phyloP scores from a whole-genome alignment of 108 stramenopile species.

The Fragilariopsis cylindrus region DNA sequence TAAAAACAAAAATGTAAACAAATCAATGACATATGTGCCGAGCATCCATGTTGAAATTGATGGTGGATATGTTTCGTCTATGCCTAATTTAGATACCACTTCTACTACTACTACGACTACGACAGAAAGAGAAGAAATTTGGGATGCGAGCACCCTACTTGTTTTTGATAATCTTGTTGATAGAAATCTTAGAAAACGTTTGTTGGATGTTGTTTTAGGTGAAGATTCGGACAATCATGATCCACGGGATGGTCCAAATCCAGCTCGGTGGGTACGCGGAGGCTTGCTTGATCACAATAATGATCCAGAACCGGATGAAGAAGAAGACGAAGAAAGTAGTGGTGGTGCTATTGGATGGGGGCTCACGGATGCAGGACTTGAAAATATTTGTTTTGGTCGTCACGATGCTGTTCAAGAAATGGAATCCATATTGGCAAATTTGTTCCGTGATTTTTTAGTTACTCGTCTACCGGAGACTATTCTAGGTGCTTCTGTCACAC shows the following conservation, averaged over 20 bases:
- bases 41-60: constrained; percentile 45
- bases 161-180: constrained; percentile 61
- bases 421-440: constrained; percentile 43
- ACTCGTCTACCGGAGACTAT: constrained; percentile 63
- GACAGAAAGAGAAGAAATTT: constrained; percentile 15
- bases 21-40: constrained; percentile 30
- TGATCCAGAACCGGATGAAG: constrained; percentile 2
- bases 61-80: constrained; percentile 41
- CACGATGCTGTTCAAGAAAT: constrained; percentile 60
- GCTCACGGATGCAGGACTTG: constrained; percentile 48
- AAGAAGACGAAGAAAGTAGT: constrained; percentile 4
- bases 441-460: constrained; percentile 54
- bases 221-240: constrained; percentile 42
- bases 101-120: no score
- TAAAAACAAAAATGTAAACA: neutral
- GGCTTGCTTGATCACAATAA: constrained; percentile 38
- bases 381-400: constrained; percentile 54
- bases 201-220: constrained; percentile 43
- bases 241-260: constrained; percentile 49
- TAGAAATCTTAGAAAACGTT: constrained; percentile 39
- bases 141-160: constrained; percentile 59
- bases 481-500: constrained; percentile 52
- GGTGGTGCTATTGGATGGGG: constrained; percentile 49
- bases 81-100: constrained; percentile 4
- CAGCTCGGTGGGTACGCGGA: constrained; percentile 59